Evolutionary conservation across 75 land plant species (phyloP).

Genomic region (Larix kaempferi): DNA sequence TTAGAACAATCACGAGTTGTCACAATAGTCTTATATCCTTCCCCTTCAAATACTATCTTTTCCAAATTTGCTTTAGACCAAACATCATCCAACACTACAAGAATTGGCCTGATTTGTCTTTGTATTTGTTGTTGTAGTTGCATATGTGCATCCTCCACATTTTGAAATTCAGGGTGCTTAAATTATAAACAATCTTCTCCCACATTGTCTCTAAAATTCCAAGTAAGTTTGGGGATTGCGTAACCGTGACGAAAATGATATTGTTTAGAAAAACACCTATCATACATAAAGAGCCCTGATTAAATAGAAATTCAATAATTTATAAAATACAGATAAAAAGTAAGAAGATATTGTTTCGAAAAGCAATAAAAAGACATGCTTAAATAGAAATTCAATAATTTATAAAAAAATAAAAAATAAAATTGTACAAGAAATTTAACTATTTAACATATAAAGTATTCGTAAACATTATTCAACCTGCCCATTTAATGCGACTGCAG

Average conservation of each 20-base stretch:
- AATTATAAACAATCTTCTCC: constrained; percentile 5
- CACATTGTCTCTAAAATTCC: constrained; percentile 23
- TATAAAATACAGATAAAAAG: no score
- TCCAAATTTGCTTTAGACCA: constrained; percentile 42
- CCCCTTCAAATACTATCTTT: constrained; percentile 22
- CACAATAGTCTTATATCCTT: constrained; percentile 35
- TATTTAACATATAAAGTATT: neutral
- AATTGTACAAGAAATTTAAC: neutral
- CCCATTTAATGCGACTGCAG: no score
- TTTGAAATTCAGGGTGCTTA: neutral
- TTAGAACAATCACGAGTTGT: constrained; percentile 26
- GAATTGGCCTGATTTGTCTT: neutral
- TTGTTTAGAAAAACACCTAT: no score
- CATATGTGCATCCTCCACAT: constrained; percentile 1
- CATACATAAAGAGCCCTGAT: no score
- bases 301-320: no score
- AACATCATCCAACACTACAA: constrained; percentile 54
- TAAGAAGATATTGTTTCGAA: no score
- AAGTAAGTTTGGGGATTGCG: constrained; percentile 38
- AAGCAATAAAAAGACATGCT: no score
- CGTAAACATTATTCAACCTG: no score
- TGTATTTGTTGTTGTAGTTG: neutral
- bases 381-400: no score
- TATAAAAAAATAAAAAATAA: neutral
- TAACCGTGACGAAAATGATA: constrained; percentile 39